Conservation (phyloP, 1,284 basidiomycete genomes). For the Tilletiopsis washingtonensis region DNA sequence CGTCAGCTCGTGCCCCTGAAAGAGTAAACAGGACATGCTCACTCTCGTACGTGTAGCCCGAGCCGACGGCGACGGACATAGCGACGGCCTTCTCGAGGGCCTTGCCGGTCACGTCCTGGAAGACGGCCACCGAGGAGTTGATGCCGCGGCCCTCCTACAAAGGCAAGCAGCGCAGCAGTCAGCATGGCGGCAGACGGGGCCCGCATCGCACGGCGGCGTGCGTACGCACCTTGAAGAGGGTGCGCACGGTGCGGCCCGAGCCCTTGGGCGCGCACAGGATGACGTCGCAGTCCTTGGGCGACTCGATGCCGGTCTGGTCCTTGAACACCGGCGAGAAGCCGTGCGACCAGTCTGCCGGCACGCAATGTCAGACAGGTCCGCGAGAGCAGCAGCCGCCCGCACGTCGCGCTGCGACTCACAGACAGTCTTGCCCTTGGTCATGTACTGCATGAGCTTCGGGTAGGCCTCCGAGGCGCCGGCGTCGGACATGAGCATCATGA, state of each 20-base stretch:
- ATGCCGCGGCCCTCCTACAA: constrained; percentile 98
- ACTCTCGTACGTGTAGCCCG: constrained; percentile 97
- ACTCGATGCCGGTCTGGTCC: constrained; percentile 88
- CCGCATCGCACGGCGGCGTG: too few relatives aligned
- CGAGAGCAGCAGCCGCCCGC: too few relatives aligned
- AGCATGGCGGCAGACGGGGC: too few relatives aligned
- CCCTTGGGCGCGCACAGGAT: constrained; percentile 99
- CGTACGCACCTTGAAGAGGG: constrained; percentile 98
- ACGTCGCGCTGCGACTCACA: too few relatives aligned
- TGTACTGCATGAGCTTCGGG: constrained; percentile 70
- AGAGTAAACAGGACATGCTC: too few relatives aligned
- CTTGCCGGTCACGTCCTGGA: constrained; percentile 88
- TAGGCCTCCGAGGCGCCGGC: constrained; percentile 95
- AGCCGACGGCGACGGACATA: constrained; percentile 87
- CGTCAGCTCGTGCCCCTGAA: too few relatives aligned
- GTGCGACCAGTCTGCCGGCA: constrained; percentile 99
- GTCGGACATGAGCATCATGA: constrained; percentile 99
- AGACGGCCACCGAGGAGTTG: constrained; percentile 80
- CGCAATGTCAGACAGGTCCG: too few relatives aligned
- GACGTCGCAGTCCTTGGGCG: constrained; percentile 90
- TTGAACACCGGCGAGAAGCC: constrained; percentile 99
- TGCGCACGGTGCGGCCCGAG: constrained; percentile 95
- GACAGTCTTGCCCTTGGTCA: constrained; percentile 98
- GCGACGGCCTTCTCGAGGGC: constrained; percentile 96
- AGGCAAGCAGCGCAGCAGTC: too few relatives aligned